These are phyloP conservation scores for Naumovozyma baii DNA, from an alignment of 805 yeast species.

Conservation along the genomic window DNA sequence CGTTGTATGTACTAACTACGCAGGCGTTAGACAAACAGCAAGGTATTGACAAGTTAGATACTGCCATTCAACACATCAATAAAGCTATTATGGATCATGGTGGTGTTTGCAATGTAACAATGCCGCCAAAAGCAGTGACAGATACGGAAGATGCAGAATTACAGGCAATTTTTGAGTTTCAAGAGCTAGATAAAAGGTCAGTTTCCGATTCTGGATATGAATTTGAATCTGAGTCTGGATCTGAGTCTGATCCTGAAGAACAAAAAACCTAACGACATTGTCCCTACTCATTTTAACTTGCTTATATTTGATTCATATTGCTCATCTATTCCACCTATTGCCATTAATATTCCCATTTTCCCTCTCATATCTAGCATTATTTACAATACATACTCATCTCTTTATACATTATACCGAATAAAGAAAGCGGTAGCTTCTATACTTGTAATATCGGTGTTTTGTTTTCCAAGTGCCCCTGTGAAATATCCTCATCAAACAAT, in stretches of 20 bases:
- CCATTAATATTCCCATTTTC: no score
- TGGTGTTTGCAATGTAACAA: constrained; percentile 84
- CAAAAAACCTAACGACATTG: no score
- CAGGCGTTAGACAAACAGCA: constrained; percentile 85
- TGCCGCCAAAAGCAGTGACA: constrained; percentile 98
- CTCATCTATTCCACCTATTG: no score
- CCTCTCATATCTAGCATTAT: no score
- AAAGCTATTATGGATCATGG: constrained; percentile 61
- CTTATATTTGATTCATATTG: no score
- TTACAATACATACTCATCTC: no score
- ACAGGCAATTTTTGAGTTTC: constrained; percentile 88
- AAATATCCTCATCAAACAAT: no score
- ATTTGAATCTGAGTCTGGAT: no score
- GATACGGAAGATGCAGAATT: constrained; percentile 97
- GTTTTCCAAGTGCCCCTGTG: neutral
- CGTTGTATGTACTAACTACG: constrained; percentile 85
- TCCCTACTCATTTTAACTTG: no score
- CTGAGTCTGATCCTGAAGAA: neutral
- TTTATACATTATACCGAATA: no score
- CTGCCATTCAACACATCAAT: constrained; percentile 70
- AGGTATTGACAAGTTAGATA: constrained; percentile 70
- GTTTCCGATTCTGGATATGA: constrained; percentile 67
- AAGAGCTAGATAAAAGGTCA: constrained; percentile 79
- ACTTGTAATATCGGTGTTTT: no score
- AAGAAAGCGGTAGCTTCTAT: no score